Evolutionary conservation across 345 rosid species (phyloP).

Genomic region (Eucalyptus grandis): DNA sequence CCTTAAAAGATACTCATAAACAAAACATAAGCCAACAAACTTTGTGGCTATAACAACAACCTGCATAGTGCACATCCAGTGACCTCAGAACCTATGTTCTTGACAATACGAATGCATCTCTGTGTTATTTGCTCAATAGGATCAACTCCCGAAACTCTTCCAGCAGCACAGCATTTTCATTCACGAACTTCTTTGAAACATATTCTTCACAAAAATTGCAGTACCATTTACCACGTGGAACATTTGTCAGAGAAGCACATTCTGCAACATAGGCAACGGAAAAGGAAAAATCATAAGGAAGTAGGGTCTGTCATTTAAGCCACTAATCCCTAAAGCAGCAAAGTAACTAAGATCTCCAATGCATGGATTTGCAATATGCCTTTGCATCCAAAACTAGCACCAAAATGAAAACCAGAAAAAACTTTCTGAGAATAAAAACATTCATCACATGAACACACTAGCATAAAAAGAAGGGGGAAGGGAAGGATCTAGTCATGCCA

Average conservation of each 20-base stretch:
- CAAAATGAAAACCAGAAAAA: not conserved
- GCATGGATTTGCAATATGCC: not conserved
- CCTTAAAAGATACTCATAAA: not conserved
- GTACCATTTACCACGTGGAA: constrained; percentile 85
- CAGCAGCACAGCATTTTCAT: constrained; percentile 73
- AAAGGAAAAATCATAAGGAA: not conserved
- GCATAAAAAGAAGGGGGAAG: not conserved
- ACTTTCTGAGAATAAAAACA: not conserved
- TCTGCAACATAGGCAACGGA: constrained; percentile 30
- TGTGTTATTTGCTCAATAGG: constrained; percentile 66
- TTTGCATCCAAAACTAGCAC: not conserved
- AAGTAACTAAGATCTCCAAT: not conserved
- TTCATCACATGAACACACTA: not conserved
- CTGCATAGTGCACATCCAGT: constrained; percentile 93
- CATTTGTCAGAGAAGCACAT: constrained; percentile 54
- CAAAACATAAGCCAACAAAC: not conserved
- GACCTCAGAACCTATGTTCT: constrained; percentile 56
- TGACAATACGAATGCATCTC: constrained; percentile 90
- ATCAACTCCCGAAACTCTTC: constrained; percentile 74
- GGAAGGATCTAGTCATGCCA: not conserved
- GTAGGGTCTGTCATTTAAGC: not conserved
- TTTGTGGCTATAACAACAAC: constrained; percentile 8
- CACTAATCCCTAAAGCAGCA: not conserved
- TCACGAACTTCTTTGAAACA: constrained; percentile 43
- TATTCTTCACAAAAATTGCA: constrained; percentile 76